A percentile compares a stretch with the other conserved stretches of the same genome.
These are phyloP conservation scores for Poa pratensis DNA, from an alignment of 176 grass and related monocot species.

Conservation along the genomic window DNA sequence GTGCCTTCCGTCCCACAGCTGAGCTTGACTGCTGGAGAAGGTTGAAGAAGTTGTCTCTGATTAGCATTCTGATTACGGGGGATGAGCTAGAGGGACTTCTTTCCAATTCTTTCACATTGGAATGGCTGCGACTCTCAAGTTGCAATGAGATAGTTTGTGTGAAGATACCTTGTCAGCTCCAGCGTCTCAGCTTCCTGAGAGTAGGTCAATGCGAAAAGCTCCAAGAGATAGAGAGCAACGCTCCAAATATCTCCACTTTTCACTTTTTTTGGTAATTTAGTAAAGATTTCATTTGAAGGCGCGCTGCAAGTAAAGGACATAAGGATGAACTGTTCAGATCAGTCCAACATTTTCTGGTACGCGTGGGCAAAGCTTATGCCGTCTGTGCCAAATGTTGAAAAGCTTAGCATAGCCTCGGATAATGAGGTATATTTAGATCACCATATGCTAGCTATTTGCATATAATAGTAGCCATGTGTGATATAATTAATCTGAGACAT, in stretches of 20 bases:
- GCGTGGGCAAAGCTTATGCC: conserved; percentile 6
- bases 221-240: conserved; percentile 1
- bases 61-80: neutral
- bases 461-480: neutral
- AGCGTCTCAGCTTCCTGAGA: neutral
- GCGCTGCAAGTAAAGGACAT: neutral
- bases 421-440: neutral
- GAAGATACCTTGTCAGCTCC: conserved; percentile 9
- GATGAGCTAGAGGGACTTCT: conserved; percentile 8
- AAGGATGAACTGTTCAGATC: neutral
- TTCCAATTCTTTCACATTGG: neutral
- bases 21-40: neutral
- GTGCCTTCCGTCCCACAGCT: neutral
- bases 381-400: conserved; percentile 8
- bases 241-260: conserved; percentile 19
- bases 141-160: neutral
- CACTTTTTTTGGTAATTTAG: neutral
- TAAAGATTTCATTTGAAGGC: conserved; percentile 9
- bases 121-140: neutral
- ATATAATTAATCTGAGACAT: neutral
- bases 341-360: neutral
- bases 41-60: neutral
- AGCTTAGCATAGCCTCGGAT: neutral
- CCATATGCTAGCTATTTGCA: neutral
- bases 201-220: neutral